phyloP scores from a whole-genome alignment of 139 green algal species.

The Prasinococcaceae sp. region DNA sequence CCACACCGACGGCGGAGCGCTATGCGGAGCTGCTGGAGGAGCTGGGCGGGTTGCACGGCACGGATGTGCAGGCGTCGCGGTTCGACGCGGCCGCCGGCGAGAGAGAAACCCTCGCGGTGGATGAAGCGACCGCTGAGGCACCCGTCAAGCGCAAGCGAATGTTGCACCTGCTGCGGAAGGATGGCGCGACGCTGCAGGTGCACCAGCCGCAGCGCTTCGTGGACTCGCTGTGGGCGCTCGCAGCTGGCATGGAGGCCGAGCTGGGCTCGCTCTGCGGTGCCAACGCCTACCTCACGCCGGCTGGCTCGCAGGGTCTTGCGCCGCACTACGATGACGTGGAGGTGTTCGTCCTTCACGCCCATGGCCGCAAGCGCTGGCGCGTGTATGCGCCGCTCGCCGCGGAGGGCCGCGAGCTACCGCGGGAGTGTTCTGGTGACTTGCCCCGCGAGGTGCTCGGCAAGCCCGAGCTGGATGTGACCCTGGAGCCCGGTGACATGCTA shows the following conservation, averaged over 20 bases:
- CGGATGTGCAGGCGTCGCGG: no score
- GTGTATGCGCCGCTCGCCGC: constrained; percentile 29
- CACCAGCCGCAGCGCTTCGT: constrained; percentile 61
- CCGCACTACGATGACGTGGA: constrained; percentile 72
- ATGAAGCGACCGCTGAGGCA: no score
- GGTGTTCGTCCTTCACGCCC: constrained; percentile 61
- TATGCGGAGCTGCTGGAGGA: no score
- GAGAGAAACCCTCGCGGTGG: no score
- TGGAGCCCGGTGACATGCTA: constrained; percentile 61
- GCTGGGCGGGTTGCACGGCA: no score
- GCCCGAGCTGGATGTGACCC: constrained; percentile 40
- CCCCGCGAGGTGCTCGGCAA: constrained; percentile 27
- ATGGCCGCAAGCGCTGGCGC: constrained; percentile 60
- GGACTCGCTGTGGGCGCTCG: constrained; percentile 32
- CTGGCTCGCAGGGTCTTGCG: constrained; percentile 41
- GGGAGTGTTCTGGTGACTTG: constrained; percentile 31
- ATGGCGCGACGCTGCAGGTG: constrained; percentile 41
- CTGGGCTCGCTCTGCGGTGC: constrained; percentile 59
- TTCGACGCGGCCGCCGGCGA: no score
- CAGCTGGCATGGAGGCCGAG: constrained; percentile 43
- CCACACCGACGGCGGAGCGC: no score
- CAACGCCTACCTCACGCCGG: constrained; percentile 55
- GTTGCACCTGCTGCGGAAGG: no score
- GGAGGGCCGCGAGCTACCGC: constrained; percentile 35
- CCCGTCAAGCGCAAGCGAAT: no score